These are phyloP conservation scores for Saturnispora sekii DNA, from an alignment of 805 yeast species.

Conservation along the genomic window DNA sequence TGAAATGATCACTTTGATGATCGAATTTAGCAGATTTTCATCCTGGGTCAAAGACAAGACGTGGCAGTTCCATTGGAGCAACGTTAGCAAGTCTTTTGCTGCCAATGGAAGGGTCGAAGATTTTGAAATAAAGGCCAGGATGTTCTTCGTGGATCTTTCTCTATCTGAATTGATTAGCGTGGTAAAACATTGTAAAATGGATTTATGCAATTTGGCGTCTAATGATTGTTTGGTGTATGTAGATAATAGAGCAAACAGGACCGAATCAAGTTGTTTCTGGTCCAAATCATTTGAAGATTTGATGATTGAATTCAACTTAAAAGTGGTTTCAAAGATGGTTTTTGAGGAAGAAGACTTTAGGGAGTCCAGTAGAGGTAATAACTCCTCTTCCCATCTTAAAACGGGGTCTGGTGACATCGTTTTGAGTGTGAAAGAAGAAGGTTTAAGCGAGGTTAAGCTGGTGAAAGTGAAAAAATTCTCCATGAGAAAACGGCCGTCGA, in stretches of 20 bases:
- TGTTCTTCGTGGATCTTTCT: slow-evolving; percentile 23
- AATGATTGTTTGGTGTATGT: slow-evolving; percentile 40
- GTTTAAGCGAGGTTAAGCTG: not conserved
- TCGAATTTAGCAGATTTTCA: slow-evolving; percentile 15
- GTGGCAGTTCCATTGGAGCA: slow-evolving; percentile 47
- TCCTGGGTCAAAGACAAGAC: slow-evolving; percentile 24
- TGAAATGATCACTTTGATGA: slow-evolving; percentile 17
- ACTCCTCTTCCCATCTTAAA: slow-evolving; percentile 11
- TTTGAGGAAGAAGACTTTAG: slow-evolving; percentile 28
- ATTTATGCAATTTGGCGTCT: slow-evolving; percentile 39
- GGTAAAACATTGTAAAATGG: slow-evolving; percentile 32
- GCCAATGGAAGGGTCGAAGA: slow-evolving; percentile 34
- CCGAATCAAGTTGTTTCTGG: slow-evolving; percentile 20
- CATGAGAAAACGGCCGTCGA: not conserved
- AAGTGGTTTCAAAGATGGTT: slow-evolving; percentile 28
- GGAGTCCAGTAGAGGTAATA: slow-evolving; percentile 14
- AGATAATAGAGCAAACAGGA: slow-evolving; percentile 32
- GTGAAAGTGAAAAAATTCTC: slow-evolving; percentile 3
- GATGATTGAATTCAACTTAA: slow-evolving; percentile 23
- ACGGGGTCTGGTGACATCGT: slow-evolving; percentile 9
- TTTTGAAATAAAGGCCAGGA: slow-evolving; percentile 31
- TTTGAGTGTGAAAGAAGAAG: not conserved
- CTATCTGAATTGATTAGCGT: slow-evolving; percentile 25
- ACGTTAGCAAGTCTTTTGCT: slow-evolving; percentile 43
- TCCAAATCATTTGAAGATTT: slow-evolving; percentile 14